These are phyloP conservation scores for Gonium pectorale DNA, from an alignment of 139 green algal species.

Conservation along the genomic window DNA sequence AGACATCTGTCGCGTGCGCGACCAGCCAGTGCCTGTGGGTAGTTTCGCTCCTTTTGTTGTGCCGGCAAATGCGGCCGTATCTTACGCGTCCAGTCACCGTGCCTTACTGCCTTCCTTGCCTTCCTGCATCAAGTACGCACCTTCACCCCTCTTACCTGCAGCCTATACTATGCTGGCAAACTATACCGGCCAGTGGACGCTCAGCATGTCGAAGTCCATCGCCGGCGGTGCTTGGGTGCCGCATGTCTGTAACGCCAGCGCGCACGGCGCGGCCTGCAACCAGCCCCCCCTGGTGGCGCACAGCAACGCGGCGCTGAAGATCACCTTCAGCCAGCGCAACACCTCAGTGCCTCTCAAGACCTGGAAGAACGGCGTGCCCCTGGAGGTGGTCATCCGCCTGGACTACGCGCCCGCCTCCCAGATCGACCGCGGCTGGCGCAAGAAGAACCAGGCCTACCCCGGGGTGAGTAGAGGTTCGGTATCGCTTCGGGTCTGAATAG, in stretches of 20 bases:
- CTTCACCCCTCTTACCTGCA: no score
- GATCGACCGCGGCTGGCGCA: slow-evolving; percentile 51
- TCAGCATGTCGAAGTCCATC: background rate
- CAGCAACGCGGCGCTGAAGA: background rate
- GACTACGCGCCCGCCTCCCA: slow-evolving; percentile 24
- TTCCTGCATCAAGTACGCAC: no score
- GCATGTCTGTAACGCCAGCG: slow-evolving; percentile 1
- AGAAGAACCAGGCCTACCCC: slow-evolving; percentile 59
- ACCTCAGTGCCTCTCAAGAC: background rate
- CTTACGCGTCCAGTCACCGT: no score
- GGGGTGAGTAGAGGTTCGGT: no score
- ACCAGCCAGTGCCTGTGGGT: no score
- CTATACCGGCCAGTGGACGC: background rate
- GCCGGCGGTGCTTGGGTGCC: background rate
- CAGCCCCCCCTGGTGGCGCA: background rate
- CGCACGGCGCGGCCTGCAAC: slow-evolving; percentile 25
- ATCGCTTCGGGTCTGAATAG: no score
- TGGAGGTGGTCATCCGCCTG: slow-evolving; percentile 12
- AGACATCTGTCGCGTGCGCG: no score
- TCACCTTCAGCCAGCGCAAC: slow-evolving; percentile 2
- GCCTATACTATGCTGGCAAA: slow-evolving; percentile 20
- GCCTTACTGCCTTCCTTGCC: no score
- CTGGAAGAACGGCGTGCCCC: slow-evolving; percentile 8
- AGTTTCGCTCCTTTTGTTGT: no score
- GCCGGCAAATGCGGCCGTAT: no score